Evolutionary conservation across 352 stramenopile species (phyloP).

Genomic region (Globisporangium cystogenes): DNA sequence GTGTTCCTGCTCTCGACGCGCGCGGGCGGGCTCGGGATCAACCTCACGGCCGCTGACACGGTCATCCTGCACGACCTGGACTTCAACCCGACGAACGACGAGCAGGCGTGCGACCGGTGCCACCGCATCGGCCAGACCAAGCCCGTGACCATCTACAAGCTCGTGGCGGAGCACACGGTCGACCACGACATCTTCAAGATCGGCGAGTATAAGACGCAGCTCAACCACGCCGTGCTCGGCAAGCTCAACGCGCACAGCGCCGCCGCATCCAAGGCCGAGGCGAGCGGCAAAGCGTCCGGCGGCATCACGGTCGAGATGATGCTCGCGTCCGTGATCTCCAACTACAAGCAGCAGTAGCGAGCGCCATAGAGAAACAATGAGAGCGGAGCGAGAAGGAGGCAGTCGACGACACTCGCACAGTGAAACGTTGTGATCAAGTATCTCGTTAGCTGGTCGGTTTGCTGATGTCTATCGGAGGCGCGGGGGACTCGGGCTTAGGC

Average conservation of each 20-base stretch:
- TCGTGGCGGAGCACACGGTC: constrained; percentile 88
- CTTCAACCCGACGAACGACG: constrained; percentile 84
- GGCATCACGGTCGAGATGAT: constrained; percentile 76
- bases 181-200: constrained; percentile 91
- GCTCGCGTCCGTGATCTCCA: constrained; percentile 67
- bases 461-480: neutral
- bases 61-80: constrained; percentile 88
- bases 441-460: neutral
- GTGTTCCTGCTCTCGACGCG: constrained; percentile 97
- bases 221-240: constrained; percentile 82
- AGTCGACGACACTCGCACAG: neutral
- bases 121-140: constrained; percentile 90
- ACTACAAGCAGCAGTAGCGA: constrained; percentile 55
- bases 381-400: too few relatives aligned
- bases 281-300: constrained; percentile 17
- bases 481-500: neutral
- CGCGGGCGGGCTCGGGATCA: constrained; percentile 97
- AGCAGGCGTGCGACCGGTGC: constrained; percentile 86
- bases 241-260: constrained; percentile 65
- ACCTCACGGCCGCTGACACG: constrained; percentile 91
- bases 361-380: neutral
- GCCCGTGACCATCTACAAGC: constrained; percentile 89
- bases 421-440: too few relatives aligned
- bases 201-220: constrained; percentile 76
- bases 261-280: constrained; percentile 8